Base-by-base conservation (phyloP, 768 basidiomycete species). In the Tephrocybe sp. region DNA sequence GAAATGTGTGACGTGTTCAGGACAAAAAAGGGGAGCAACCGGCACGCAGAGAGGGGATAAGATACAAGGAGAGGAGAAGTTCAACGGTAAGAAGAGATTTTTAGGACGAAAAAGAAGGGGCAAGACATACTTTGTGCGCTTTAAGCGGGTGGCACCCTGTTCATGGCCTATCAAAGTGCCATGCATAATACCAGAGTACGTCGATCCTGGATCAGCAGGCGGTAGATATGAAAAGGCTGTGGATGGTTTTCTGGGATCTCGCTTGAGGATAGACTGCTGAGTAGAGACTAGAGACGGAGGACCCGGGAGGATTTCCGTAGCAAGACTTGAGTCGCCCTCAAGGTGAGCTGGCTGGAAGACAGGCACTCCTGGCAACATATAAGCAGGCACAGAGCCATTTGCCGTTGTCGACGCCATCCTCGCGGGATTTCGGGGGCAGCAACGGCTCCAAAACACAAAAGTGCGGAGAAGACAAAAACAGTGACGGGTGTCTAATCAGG, bases 231-330 rank as follows among this genome's bases (percentile, higher is more conserved):
- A 91, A 69, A 83, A 75, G 51, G 77, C 69, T 56, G 78, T 72
- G 56, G 78, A 68, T 44, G 86, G 81, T 71, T 92, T 90, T 75
- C 79, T 89, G 62, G 84, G 84, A 74, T 92, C 89, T 64, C 87
- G 84, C 73, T 86, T 88, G 63, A 83, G 76, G 47, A 79, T 74
- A 60, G 79, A 71, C 70, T 88, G 87, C 69, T 85, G 86, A 51
- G 83, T 71, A 60, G 86, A 82, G 56, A 77, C 72, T 54, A 90
- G 68, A 56, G 89, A 82, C 44, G 91, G 91, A 52, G 91, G 91
- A 21, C 89, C 90, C 63, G 91, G 91, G 60, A 93, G 79, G 72
- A 93, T 87, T 78, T 92, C 91, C 52, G 91, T 93, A 54, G 92
- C 90, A 60, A 92, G 78, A 56, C 80, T 76, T 48, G 86, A 71